Base-by-base conservation (phyloP, 306 rosid genomes). In the Inga leiocalycina region DNA sequence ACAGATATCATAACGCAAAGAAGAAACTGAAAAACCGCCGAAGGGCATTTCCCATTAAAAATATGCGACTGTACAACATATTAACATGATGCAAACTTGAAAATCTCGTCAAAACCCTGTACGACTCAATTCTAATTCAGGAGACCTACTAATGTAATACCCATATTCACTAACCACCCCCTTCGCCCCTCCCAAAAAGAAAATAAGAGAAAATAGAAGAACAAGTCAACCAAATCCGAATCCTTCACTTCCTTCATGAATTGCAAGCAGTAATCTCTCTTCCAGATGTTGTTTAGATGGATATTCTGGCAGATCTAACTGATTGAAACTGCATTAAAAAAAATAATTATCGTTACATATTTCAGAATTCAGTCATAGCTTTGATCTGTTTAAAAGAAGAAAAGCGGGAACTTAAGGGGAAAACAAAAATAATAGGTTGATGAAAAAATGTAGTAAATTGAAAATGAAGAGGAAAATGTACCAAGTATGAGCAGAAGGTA, bases 401-500 rank as follows among this genome's bases (percentile, higher is more conserved):
- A 15, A 74, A 32, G 22, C 15, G 22, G 20, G 30, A 78, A 45
- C 34, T 27, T 16, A 65, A 64, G 35, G 71, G 32, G 17, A 65
- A 51, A 57, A 15, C 20, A 56, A 30, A 32, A 37, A 20, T 59
- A 8, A 45, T 54, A 39, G 4, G 69, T 34, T 4, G 4, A 68
- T 43, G 37, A 61, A 52, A 69, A 35, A 34, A 19, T 39, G n/a
- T n/a, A 45, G 13, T 35, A 34, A 39, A 3, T 37, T 7, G 41
- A 32, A 48, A 19, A 43, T 6, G 52, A 39, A 41, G 15, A 22
- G 24, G 3, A 24, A 24, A 15, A 44, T 4, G n/a, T 90, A 92
- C 96, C 96, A 92, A 32, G 96, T 92, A 81, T 92, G 96, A 59
- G 96, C 96, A 62, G 96, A 92, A 16, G 96, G 96, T 85, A 92